Conservation (phyloP, 257 asterid species). For the Solanum tarijense region DNA sequence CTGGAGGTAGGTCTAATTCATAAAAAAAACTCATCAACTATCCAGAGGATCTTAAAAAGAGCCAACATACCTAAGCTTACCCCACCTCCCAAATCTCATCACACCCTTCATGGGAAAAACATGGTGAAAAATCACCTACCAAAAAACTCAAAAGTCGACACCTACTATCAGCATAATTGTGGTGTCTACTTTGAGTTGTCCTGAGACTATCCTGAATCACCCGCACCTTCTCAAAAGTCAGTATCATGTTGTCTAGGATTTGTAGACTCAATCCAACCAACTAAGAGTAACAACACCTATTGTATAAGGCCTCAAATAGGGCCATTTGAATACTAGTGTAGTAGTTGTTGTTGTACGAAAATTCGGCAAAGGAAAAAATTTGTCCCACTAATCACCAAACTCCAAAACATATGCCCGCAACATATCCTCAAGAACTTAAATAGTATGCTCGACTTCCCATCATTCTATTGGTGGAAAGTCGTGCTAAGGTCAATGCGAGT, state of each 20-base stretch:
- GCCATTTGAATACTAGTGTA: neutral
- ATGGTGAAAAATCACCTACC: neutral
- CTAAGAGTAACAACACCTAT: neutral
- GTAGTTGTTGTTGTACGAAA: neutral
- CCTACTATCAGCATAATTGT: neutral
- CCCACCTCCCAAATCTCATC: neutral
- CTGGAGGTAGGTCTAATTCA: neutral
- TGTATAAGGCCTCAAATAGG: neutral
- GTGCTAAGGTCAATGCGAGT: neutral
- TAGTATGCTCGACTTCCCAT: neutral
- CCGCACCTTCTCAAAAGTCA: neutral
- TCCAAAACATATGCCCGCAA: neutral
- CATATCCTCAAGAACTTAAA: neutral
- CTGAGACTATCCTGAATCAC: no score
- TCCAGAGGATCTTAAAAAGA: neutral
- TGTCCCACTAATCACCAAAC: neutral
- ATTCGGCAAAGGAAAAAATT: neutral
- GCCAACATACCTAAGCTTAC: neutral
- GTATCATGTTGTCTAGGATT: neutral
- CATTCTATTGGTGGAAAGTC: neutral
- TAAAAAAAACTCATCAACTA: neutral
- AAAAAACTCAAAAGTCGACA: neutral
- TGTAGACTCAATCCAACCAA: neutral
- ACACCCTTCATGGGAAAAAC: neutral
- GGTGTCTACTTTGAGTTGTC: neutral